Base-by-base conservation (phyloP, 371 early-diverging fungal species). In the Mortierella sp. region DNA sequence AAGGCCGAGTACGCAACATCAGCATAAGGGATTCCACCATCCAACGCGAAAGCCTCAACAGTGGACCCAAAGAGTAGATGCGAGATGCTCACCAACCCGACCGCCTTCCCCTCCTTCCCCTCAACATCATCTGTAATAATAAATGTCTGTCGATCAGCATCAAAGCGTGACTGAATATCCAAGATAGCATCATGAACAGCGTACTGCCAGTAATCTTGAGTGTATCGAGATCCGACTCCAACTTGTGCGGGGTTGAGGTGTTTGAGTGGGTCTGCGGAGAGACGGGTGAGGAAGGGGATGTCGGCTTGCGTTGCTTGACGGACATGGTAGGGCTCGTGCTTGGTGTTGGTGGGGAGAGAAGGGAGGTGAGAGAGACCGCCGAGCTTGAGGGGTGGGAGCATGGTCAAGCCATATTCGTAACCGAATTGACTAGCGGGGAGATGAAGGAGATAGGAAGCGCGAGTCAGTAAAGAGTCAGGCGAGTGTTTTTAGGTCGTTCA, bases 361-460 rank as follows among this genome's bases (percentile, higher is more conserved):
- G 84, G 79, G 52, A 86, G 50, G 34, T 54, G 26, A n/a, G 58
- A 38, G n/a, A 72, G 11, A 42, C 31, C 72, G 52, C 79, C 82
- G 47, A 79, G 54, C 26, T 11, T 65, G 63, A 24, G 31, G 2
- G 31, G 28, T 11, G 68, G 10, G n/a, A 26, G 16, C 1, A 13
- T 24, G 19, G 16, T 11, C 5, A 85, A 24, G 3, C 77, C 72
- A 28, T 81, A 85, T 34, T 82, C 86, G 42, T 85, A 85, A 21
- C 86, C 86, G 45, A 85, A 85, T 74, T 79, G 82, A n/a, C 86
- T 81, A 16, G 34, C 21, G 44, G 70, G 24, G 45, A 57, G 38
- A 26, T n/a, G 60, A 45, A 19, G 57, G 42, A 54, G 38, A 24
- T 11, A 14, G 13, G 11, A 1, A 19, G 9, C 10, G 48, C 14